phyloP scores from a whole-genome alignment of 31 red algal species.

The Porphyra umbilicalis region DNA sequence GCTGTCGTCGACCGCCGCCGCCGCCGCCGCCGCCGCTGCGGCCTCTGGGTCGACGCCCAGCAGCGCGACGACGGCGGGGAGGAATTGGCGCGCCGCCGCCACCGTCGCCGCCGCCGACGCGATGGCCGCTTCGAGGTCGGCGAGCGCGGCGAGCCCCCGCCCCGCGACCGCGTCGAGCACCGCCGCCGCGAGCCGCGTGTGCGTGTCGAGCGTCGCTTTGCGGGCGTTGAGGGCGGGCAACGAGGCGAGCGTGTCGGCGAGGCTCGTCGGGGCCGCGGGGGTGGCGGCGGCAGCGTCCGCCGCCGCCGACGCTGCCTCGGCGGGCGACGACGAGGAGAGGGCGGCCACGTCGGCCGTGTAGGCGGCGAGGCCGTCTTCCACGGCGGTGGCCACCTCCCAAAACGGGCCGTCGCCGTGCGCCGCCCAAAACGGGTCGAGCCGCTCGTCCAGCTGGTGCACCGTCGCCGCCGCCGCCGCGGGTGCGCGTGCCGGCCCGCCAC shows the following conservation, averaged over 20 bases:
- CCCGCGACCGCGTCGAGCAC: constrained; percentile 74
- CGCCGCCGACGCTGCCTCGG: constrained; percentile 30
- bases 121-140: constrained; percentile 83
- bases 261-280: constrained; percentile 22
- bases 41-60: not conserved
- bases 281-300: constrained; percentile 5
- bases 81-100: constrained; percentile 1
- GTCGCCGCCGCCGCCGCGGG: constrained; percentile 9
- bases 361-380: constrained; percentile 60
- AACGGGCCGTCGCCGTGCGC: constrained; percentile 68
- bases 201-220: constrained; percentile 82
- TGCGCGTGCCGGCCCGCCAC: not conserved
- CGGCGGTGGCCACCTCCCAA: constrained; percentile 76
- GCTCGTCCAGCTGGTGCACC: constrained; percentile 57
- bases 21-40: not conserved
- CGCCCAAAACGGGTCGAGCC: constrained; percentile 69
- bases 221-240: constrained; percentile 66
- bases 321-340: not conserved
- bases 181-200: constrained; percentile 95
- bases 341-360: constrained; percentile 77
- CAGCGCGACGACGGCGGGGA: not conserved
- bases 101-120: constrained; percentile 23
- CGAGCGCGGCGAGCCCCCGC: constrained; percentile 76
- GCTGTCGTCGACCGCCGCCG: not conserved
- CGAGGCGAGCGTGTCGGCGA: constrained; percentile 62